These are phyloP conservation scores for Salix viminalis DNA, from an alignment of 345 rosid species.

Conservation along the genomic window DNA sequence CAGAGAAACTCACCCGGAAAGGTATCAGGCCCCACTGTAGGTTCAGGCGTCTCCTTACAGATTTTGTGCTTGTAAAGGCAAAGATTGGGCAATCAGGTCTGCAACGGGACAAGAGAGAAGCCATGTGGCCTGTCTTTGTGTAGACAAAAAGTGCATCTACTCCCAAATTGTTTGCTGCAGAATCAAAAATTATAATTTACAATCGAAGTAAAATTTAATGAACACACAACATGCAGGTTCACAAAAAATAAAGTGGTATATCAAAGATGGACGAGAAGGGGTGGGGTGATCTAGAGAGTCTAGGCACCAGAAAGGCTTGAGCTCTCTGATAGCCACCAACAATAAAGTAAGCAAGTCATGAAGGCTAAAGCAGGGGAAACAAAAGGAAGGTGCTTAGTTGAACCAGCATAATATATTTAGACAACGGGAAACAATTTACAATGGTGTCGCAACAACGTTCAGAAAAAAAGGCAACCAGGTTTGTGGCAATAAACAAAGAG, in stretches of 20 bases:
- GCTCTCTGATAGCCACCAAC: not conserved
- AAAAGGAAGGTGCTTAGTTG: not conserved
- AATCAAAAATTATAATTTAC: constrained; percentile 10
- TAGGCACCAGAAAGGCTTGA: not conserved
- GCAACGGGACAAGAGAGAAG: constrained; percentile 84
- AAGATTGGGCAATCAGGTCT: constrained; percentile 98
- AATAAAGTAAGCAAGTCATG: not conserved
- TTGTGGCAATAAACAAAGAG: not conserved
- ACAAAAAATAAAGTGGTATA: not conserved
- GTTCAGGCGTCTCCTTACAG: constrained; percentile 82
- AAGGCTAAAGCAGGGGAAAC: not conserved
- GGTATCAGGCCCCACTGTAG: constrained; percentile 98
- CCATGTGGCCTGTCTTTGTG: constrained; percentile 92
- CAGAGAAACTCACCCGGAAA: constrained; percentile 85
- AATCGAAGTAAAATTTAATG: not conserved
- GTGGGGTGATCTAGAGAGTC: not conserved
- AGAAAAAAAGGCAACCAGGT: not conserved
- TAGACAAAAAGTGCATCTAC: constrained; percentile 94
- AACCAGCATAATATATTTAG: not conserved
- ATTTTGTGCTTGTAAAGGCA: constrained; percentile 75
- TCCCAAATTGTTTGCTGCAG: constrained; percentile 87
- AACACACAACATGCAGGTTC: not conserved
- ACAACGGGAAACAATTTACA: not conserved
- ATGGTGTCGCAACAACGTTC: not conserved
- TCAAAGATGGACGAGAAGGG: not conserved